Conservation (phyloP, 2,329 filamentous ascomycete genomes). For the Westerdykella aurantiaca region DNA sequence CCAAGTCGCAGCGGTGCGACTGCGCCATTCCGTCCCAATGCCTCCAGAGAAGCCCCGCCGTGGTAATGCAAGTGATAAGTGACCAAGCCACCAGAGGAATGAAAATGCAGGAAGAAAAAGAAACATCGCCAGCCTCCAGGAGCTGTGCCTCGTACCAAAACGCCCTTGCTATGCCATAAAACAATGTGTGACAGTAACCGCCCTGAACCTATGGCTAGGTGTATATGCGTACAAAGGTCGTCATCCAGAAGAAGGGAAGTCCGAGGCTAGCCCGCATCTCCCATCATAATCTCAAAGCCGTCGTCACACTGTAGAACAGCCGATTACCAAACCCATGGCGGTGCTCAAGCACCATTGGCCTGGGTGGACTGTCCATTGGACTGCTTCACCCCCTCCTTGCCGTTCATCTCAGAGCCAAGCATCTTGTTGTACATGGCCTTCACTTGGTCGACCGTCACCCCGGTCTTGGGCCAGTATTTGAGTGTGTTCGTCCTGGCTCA, state of each 20-base stretch:
- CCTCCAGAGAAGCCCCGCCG: no score
- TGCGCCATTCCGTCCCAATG: not conserved
- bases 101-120: not conserved
- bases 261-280: no score
- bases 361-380: constrained; percentile 13
- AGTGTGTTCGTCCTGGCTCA: constrained; percentile 30
- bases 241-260: no score
- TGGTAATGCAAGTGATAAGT: no score
- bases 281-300: no score
- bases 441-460: constrained; percentile 26
- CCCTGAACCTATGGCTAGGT: constrained; percentile 5
- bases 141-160: constrained; percentile 12
- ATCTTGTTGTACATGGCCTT: constrained; percentile 37
- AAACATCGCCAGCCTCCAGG: no score
- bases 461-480: constrained; percentile 35
- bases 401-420: constrained; percentile 25
- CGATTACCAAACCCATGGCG: not conserved
- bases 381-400: constrained; percentile 16
- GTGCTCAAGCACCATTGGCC: not conserved
- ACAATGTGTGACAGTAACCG: constrained; percentile 11
- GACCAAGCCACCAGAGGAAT: not conserved
- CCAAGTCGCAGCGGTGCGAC: not conserved
- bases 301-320: not conserved
- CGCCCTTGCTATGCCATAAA: constrained; percentile 34
- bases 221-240: no score